phyloP scores from a whole-genome alignment of 1,284 basidiomycete genomes.

The Xerocomus minutiporus region DNA sequence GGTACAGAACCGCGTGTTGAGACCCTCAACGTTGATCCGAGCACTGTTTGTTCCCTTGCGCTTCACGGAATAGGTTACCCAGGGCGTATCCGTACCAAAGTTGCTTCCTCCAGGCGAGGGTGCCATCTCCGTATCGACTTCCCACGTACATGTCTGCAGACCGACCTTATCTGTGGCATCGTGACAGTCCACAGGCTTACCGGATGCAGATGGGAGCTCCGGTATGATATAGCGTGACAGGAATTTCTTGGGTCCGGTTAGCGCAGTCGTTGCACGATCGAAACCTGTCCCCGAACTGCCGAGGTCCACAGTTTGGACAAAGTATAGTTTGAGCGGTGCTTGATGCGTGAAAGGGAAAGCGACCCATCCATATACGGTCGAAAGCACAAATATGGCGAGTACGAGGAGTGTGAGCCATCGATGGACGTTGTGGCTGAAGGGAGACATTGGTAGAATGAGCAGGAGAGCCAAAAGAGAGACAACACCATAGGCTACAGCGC shows the following conservation, averaged over 20 bases:
- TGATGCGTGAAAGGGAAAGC: conserved; percentile 59
- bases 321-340: conserved; percentile 64
- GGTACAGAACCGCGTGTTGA: conserved; percentile 61
- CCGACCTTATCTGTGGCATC: conserved; percentile 20
- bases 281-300: conserved; percentile 19
- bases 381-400: conserved; percentile 41
- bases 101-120: conserved; percentile 32
- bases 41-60: conserved; percentile 41
- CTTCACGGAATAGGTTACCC: conserved; percentile 33
- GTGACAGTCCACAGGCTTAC: conserved; percentile 22
- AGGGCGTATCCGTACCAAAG: conserved; percentile 12
- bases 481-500: conserved; percentile 47
- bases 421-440: conserved; percentile 57
- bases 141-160: conserved; percentile 38
- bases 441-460: conserved; percentile 55
- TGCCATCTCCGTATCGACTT: conserved; percentile 27
- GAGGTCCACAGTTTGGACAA: conserved; percentile 56
- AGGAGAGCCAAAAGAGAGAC: conserved; percentile 46
- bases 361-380: conserved; percentile 44
- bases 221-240: conserved; percentile 44
- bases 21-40: conserved; percentile 45
- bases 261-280: conserved; percentile 33
- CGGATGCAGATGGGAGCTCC: conserved; percentile 50
- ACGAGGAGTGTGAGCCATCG: conserved; percentile 41
- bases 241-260: conserved; percentile 47